Conservation (phyloP, 805 yeast species). For the Torulaspora indica region DNA sequence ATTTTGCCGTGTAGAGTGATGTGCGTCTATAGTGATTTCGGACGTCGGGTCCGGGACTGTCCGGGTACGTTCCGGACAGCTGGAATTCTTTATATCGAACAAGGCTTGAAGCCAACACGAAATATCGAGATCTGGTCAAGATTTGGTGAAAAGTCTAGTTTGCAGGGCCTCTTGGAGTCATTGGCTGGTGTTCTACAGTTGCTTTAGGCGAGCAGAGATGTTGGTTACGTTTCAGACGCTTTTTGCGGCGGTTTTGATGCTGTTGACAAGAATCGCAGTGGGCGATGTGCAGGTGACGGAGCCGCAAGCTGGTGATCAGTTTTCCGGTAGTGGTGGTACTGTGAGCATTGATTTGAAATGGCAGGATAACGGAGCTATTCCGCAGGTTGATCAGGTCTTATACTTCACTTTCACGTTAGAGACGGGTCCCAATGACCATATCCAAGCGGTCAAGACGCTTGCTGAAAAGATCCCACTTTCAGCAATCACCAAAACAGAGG, state of each 20-base stretch:
- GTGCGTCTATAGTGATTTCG: no score
- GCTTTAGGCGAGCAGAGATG: neutral
- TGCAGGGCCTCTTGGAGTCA: neutral
- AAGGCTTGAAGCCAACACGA: neutral
- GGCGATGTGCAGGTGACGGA: constrained; percentile 28
- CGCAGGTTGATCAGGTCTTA: constrained; percentile 42
- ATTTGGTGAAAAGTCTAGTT: neutral
- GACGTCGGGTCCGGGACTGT: neutral
- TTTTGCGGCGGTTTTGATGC: neutral
- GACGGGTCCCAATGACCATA: constrained; percentile 56
- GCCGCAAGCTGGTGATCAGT: constrained; percentile 25
- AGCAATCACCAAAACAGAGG: constrained; percentile 26
- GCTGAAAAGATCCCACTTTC: constrained; percentile 31
- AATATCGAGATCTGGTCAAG: neutral
- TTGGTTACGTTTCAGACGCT: constrained; percentile 4
- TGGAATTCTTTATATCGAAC: constrained; percentile 1
- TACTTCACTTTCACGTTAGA: constrained; percentile 54
- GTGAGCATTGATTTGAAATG: constrained; percentile 42
- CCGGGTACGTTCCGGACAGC: neutral
- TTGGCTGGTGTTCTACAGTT: neutral
- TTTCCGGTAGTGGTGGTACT: constrained; percentile 26
- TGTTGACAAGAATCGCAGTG: constrained; percentile 11
- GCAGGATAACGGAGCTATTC: constrained; percentile 50
- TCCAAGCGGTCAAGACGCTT: constrained; percentile 40
- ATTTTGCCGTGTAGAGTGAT: no score